These are phyloP conservation scores for Phytophthora sp. DNA, from an alignment of 352 stramenopile genomes.

Conservation along the genomic window DNA sequence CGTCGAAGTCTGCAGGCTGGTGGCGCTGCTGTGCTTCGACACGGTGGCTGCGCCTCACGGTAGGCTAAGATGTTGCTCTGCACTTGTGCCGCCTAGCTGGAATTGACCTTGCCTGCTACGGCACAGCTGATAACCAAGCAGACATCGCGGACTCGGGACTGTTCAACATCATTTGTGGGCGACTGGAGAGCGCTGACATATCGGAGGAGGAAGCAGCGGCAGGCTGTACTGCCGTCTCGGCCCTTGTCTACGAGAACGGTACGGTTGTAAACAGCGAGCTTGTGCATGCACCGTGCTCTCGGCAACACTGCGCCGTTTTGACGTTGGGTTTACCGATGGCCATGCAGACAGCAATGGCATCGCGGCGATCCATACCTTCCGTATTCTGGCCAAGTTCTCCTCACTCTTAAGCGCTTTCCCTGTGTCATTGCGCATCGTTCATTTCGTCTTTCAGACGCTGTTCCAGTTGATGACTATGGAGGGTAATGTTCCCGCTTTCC, in stretches of 20 bases:
- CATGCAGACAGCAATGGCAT: slow-evolving; percentile 29
- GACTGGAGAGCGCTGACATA: slow-evolving; percentile 11
- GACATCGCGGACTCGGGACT: slow-evolving; percentile 46
- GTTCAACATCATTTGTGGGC: slow-evolving; percentile 34
- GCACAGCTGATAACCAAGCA: slow-evolving; percentile 57
- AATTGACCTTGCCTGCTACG: neutral
- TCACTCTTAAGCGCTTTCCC: slow-evolving; percentile 30
- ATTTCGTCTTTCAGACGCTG: slow-evolving; percentile 39
- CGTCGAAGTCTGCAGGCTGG: slow-evolving; percentile 42
- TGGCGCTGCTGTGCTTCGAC: slow-evolving; percentile 61
- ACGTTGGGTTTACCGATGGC: too few relatives aligned
- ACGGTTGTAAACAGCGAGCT: neutral
- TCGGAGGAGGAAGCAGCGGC: slow-evolving; percentile 25
- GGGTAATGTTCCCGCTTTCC: too few relatives aligned
- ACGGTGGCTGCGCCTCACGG: slow-evolving; percentile 47
- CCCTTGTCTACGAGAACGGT: slow-evolving; percentile 60
- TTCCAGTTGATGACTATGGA: slow-evolving; percentile 55
- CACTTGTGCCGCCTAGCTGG: neutral
- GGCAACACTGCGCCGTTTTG: too few relatives aligned
- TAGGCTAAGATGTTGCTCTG: too few relatives aligned
- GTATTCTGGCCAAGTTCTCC: slow-evolving; percentile 29
- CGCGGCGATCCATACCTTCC: slow-evolving; percentile 32
- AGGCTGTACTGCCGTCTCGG: slow-evolving; percentile 38
- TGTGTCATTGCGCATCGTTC: slow-evolving; percentile 20
- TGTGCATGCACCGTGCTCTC: too few relatives aligned